phyloP scores from a whole-genome alignment of 139 green algal genomes.

The Coelastrella sp. region DNA sequence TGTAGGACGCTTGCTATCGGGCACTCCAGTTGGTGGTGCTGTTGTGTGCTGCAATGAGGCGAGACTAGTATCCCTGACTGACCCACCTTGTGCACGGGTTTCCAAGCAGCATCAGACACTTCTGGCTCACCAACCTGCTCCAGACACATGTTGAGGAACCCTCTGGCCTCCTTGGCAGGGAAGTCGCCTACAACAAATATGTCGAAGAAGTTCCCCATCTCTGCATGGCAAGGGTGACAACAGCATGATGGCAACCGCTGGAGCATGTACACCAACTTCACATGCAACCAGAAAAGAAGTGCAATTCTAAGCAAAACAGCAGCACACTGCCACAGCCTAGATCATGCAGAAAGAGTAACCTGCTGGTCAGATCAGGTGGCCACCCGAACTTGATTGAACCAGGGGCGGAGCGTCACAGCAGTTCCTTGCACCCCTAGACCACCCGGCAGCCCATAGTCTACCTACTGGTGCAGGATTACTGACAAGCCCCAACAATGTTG shows the following conservation, averaged over 20 bases:
- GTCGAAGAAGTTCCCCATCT: too few relatives aligned
- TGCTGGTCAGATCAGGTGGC: too few relatives aligned
- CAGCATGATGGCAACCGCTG: too few relatives aligned
- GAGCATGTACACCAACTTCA: constrained; percentile 5
- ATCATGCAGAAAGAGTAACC: too few relatives aligned
- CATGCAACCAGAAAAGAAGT: neutral
- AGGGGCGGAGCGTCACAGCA: neutral
- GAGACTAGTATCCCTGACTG: neutral
- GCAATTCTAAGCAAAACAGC: neutral
- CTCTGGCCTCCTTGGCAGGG: neutral
- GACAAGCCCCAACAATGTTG: neutral
- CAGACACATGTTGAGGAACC: constrained; percentile 12
- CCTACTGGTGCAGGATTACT: neutral
- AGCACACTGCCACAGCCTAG: neutral
- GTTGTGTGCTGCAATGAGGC: neutral
- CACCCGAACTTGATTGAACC: too few relatives aligned
- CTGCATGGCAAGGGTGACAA: too few relatives aligned
- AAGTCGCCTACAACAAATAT: too few relatives aligned
- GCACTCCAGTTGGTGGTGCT: neutral
- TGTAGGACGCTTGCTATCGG: neutral
- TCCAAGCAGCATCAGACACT: constrained; percentile 15
- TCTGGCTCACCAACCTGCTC: constrained; percentile 4
- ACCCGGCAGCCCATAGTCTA: neutral
- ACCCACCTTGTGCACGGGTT: constrained; percentile 11
- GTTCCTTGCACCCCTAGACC: neutral